Evolutionary conservation across 768 basidiomycete genomes (phyloP).

Genomic region (Naganishia antarctica): DNA sequence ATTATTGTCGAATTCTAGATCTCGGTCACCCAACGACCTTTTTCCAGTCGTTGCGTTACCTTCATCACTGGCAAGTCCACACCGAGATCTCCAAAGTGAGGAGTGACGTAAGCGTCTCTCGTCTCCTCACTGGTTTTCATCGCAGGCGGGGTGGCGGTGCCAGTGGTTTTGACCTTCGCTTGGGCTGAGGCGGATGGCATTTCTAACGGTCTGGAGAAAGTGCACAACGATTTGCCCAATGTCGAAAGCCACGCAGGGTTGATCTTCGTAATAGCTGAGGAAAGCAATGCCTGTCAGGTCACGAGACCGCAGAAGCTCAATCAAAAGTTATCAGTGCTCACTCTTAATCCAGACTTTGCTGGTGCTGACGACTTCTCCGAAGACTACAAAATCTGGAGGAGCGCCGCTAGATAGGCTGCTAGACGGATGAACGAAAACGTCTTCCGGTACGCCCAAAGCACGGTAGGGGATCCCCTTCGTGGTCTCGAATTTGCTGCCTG

Average conservation of each 20-base stretch:
- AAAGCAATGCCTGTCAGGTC: background rate
- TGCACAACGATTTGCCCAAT: constrained; percentile 75
- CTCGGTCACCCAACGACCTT: constrained; percentile 47
- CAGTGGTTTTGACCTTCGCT: constrained; percentile 40
- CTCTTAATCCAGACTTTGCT: constrained; percentile 75
- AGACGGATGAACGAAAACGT: constrained; percentile 87
- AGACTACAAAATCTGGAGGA: constrained; percentile 84
- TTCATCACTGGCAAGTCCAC: constrained; percentile 83
- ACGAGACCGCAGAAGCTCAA: constrained; percentile 17
- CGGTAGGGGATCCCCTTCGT: constrained; percentile 76
- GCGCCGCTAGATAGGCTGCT: constrained; percentile 60
- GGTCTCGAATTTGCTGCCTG: constrained; percentile 66
- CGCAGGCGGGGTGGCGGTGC: background rate
- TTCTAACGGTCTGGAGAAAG: constrained; percentile 79
- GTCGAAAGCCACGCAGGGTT: constrained; percentile 82
- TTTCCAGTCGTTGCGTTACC: constrained; percentile 48
- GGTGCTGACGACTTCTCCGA: constrained; percentile 73
- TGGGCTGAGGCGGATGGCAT: constrained; percentile 44
- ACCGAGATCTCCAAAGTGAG: constrained; percentile 74
- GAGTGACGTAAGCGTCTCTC: constrained; percentile 66
- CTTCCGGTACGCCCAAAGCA: constrained; percentile 65
- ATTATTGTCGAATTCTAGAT: background rate
- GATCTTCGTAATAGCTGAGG: constrained; percentile 69
- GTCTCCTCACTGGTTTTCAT: constrained; percentile 43
- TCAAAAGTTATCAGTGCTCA: constrained; percentile 43